These are phyloP conservation scores for Henningerozyma blattae DNA, from an alignment of 805 yeast species.

Conservation along the genomic window DNA sequence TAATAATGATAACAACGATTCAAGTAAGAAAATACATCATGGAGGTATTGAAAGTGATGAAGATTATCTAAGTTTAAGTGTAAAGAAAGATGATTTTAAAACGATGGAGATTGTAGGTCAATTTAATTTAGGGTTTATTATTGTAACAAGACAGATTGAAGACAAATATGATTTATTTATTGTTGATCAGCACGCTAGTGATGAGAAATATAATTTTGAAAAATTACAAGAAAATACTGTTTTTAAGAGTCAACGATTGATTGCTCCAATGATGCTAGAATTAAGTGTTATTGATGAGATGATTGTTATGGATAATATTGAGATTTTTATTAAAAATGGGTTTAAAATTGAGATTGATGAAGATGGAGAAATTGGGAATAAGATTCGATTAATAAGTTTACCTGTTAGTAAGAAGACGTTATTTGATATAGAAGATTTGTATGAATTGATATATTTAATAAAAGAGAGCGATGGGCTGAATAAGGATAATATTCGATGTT, in stretches of 20 bases:
- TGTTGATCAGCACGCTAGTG: slow-evolving; percentile 96
- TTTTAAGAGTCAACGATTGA: slow-evolving; percentile 61
- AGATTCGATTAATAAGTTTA: slow-evolving; percentile 44
- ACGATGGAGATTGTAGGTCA: slow-evolving; percentile 82
- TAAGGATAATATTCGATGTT: slow-evolving; percentile 35
- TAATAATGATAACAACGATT: not conserved
- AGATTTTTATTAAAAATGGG: slow-evolving; percentile 62
- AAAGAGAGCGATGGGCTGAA: slow-evolving; percentile 41
- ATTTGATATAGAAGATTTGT: slow-evolving; percentile 54
- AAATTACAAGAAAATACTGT: slow-evolving; percentile 40
- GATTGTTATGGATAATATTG: slow-evolving; percentile 46
- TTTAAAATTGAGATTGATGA: slow-evolving; percentile 46
- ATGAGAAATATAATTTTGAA: slow-evolving; percentile 89
- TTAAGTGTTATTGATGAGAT: slow-evolving; percentile 72
- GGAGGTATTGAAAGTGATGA: slow-evolving; percentile 40
- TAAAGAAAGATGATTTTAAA: slow-evolving; percentile 60
- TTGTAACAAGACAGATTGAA: slow-evolving; percentile 43
- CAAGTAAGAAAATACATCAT: slow-evolving; percentile 25
- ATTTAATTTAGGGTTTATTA: slow-evolving; percentile 89
- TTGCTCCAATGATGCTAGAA: slow-evolving; percentile 44
- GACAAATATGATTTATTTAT: slow-evolving; percentile 55
- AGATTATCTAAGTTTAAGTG: slow-evolving; percentile 41
- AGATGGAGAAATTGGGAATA: slow-evolving; percentile 41
- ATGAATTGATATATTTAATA: slow-evolving; percentile 62
- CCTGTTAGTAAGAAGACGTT: slow-evolving; percentile 64